phyloP scores from a whole-genome alignment of 2,329 filamentous ascomycete species.

The Amauroascus niger region DNA sequence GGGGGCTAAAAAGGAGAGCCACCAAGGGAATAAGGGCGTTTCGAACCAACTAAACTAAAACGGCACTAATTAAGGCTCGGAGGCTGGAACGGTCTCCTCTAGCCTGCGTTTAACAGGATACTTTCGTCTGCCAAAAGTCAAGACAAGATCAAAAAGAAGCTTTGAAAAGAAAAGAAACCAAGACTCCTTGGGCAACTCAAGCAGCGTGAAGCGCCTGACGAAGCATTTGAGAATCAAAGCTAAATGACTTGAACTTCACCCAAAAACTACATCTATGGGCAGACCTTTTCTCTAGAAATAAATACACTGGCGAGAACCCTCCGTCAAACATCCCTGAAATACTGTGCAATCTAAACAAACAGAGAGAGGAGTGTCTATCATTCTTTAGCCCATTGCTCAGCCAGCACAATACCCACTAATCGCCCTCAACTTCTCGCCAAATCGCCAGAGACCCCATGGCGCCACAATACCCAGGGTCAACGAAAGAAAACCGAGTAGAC shows the following conservation, averaged over 20 bases:
- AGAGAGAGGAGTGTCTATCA: background rate
- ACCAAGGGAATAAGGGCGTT: too few relatives aligned
- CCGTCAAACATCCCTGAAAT: too few relatives aligned
- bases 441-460: conserved; percentile 44
- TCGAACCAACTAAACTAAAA: too few relatives aligned
- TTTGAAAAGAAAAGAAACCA: background rate
- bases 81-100: too few relatives aligned
- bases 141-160: background rate
- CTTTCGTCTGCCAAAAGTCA: background rate
- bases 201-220: too few relatives aligned
- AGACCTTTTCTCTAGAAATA: background rate
- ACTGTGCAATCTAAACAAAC: background rate
- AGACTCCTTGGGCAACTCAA: background rate
- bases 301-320: background rate
- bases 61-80: background rate
- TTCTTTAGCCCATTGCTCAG: background rate
- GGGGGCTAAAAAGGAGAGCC: too few relatives aligned
- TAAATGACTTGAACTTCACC: too few relatives aligned
- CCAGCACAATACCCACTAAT: conserved; percentile 36
- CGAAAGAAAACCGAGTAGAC: conserved; percentile 33
- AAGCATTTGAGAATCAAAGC: background rate
- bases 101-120: background rate
- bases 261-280: too few relatives aligned
- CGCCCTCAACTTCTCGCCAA: conserved; percentile 38
- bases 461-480: conserved; percentile 38